Base-by-base conservation (phyloP, 108 stramenopile genomes). In the Epithemia pelagica region DNA sequence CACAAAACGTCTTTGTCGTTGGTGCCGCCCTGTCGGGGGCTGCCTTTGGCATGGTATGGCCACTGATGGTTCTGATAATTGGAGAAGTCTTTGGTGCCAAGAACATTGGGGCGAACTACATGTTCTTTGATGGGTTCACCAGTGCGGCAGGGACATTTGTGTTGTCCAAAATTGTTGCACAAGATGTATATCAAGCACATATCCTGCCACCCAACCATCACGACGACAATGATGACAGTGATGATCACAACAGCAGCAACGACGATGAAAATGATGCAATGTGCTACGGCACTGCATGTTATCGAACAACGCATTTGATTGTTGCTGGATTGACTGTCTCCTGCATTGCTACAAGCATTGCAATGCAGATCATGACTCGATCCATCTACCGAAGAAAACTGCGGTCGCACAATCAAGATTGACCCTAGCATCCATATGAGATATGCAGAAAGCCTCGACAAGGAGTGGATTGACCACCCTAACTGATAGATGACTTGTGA, bases 41-140 rank as follows among this genome's bases (percentile, higher is more conserved):
- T 30, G 84, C 88, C 5, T 93, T 93, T 82, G 91, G 91, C 24
- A 93, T 86, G 87, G 72, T 82, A 28, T 93, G 91, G 91, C 91
- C 91, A 24, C 60, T 90, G 54, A 73, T 93, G 81, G 91, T 92
- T 1, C 76, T 91, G 1, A 82, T 88, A 19, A 72, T 75, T 5
- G 87, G 87, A 33, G 87, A 88, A 77, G 64, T 82, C 23, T 93
- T 88, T 59, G 87, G 88, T 22, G 81, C 81, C 5, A 67, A 59
- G 3, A 77, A 93, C 64, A 75, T 86, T 63, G 87, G 81, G 32
- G 88, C 88, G 2, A 90, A 93, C 61, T 93, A 93, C 78, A 85
- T 93, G 88, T 93, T 90, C 52, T 93, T 70, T 61, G 91, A 93
- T 51, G 91, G 91, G 1, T 77, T 86, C 54, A 74, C 76, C 18